These are phyloP conservation scores for Leccinum sublutescens DNA, from an alignment of 768 basidiomycete species.

Conservation along the genomic window DNA sequence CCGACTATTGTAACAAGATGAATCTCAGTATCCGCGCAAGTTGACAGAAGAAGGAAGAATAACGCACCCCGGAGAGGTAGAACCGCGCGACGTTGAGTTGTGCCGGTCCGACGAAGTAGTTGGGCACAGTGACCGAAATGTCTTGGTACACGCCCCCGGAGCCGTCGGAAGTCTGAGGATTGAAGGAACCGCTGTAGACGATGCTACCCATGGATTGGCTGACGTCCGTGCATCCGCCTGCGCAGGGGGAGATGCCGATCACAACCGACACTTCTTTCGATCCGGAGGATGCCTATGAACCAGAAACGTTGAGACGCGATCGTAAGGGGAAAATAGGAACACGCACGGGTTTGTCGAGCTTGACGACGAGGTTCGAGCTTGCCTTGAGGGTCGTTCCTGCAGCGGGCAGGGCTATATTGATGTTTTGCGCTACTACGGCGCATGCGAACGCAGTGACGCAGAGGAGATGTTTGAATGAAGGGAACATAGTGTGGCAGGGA, in stretches of 20 bases:
- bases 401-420: conserved; percentile 37
- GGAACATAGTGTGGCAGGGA: conserved; percentile 10
- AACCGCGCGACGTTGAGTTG: conserved; percentile 1
- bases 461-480: conserved; percentile 6
- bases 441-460: conserved; percentile 7
- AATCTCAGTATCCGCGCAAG: conserved; percentile 1
- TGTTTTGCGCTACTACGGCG: conserved; percentile 39
- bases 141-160: neutral
- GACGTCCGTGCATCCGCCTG: neutral
- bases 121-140: conserved; percentile 2
- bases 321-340: neutral
- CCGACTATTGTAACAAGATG: neutral
- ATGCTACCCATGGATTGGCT: neutral
- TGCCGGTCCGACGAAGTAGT: neutral
- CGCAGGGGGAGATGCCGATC: neutral
- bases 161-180: neutral
- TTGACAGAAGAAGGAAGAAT: neutral
- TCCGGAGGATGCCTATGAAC: neutral
- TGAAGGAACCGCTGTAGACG: conserved; percentile 2
- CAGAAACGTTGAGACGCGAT: neutral
- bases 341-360: conserved; percentile 43
- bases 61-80: conserved; percentile 5
- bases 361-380: conserved; percentile 35
- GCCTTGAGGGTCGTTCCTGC: conserved; percentile 31
- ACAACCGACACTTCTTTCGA: conserved; percentile 5